Base-by-base conservation (phyloP, 2,329 filamentous ascomycete genomes). In the Diplodia sapinea region DNA sequence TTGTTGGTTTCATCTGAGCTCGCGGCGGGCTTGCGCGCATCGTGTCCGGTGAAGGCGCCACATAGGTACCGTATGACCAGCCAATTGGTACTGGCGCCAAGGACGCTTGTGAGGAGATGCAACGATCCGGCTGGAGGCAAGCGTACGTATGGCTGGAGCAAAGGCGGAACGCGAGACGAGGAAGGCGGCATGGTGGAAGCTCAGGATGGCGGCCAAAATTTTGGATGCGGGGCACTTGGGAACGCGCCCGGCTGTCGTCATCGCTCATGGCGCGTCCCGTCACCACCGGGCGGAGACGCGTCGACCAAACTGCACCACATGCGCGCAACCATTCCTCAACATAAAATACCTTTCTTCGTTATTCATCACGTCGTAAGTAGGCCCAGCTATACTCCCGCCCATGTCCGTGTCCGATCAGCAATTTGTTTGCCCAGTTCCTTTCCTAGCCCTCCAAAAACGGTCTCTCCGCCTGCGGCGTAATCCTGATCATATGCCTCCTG, bases 21-120 rank as follows among this genome's bases (percentile, higher is more conserved):
- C 66, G 66, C 65, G 4, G 43, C 43, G 12, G 56, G 49, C 7
- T 55, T 64, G 61, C 29, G 55, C 66, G 61, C 61, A 73, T 73
- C 61, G 71, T 51, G 26, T 72, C 73, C 68, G 29, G 43, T 72
- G 43, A 88, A 74, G 17, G 83, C 80, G 59, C 80, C 80, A 75
- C 82, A 81, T 31, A 86, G 74, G 67, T 83, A 84, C 40, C 86
- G 81, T 12, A 86, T 72, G 0, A 84, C 74, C 26, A 89, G 79
- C 87, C 87, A 89, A 72, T 85, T 86, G 23, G 79, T 77, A 65
- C 76, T 82, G 56, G 81, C 81, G 66, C 80, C 84, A 74, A 79
- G 83, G 36, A 92, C 88, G 70, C 86, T 87, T 17, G 90, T 93
- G 65, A 94, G 79, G 13, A 93, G 83, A 23, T 87, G 81, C 49